Base-by-base conservation (phyloP, 2,329 filamentous ascomycete species). In the Microdochium nivale region DNA sequence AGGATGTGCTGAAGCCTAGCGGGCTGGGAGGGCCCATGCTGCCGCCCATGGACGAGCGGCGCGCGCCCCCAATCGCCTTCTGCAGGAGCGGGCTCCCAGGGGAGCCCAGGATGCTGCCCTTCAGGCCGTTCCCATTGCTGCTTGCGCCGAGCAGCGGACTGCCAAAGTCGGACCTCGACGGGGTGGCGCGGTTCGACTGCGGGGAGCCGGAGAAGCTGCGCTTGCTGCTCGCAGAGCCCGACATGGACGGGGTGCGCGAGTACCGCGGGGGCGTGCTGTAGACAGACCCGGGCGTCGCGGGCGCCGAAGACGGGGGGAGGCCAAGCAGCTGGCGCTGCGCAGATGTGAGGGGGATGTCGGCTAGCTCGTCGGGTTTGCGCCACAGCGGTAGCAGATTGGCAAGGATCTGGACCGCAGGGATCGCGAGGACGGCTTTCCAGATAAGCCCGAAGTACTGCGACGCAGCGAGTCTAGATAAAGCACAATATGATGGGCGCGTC, bases 291-390 rank as follows among this genome's bases (percentile, higher is more conserved):
- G 89, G 85, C 0, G 85, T 87, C 0, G 86, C 79, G 2, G 80
- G 73, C 2, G 72, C 69, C 2, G 78, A 76, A 53, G 77, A 81
- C 2, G 89, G 85, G 37, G 86, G 80, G 3, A 99, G 81, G 48
- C 90, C 91, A 49, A 99, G 81, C 14, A 96, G 79, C 56, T 84
- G 79, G 55, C 92, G 87, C 73, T 97, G 94, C 13, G 84, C 83
- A n/a, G 88, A 85, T 1, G 92, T 96, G 58, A 99, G 79, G 55
- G 92, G 84, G 49, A 99, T 95, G 67, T 99, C 94, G 67, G 84
- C 76, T 56, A 96, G 79, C 56, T 90, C 80, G 67, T 97, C 94
- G 59, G 77, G 77, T 44, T 79, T 76, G 56, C 84, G 80, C 61
- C 90, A 69, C 13, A 96, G 78, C 2, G 92, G 94, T 47, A 83